Conservation (phyloP, 116 monocot genomes). For the Iris pallida region DNA sequence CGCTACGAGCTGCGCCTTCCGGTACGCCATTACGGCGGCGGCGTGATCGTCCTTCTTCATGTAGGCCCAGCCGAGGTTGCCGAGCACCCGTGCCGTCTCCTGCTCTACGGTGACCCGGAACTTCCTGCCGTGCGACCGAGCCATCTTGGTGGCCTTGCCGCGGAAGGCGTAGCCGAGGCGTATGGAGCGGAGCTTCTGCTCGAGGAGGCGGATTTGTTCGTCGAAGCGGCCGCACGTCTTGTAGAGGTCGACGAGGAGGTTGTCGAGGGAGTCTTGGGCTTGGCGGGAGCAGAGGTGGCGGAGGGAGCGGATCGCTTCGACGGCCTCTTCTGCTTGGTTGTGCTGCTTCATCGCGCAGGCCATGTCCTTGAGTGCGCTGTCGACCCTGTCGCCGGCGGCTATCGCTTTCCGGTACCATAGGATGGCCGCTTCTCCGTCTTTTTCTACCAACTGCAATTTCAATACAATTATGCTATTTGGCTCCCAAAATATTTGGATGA, state of each 20-base stretch:
- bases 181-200: conserved; percentile 48
- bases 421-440: too few species aligned
- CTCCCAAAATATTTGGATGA: too few species aligned
- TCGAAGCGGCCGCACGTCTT: conserved; percentile 42
- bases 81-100: conserved; percentile 21
- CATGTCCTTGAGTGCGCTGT: too few species aligned
- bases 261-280: conserved; percentile 58
- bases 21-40: conserved; percentile 40
- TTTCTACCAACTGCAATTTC: too few species aligned
- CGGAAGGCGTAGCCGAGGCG: conserved; percentile 42
- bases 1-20: conserved; percentile 35
- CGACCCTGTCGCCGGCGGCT: too few species aligned
- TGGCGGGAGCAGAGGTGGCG: conserved; percentile 11
- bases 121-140: conserved; percentile 55
- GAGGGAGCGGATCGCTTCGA: too few species aligned
- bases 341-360: too few species aligned
- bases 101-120: conserved; percentile 47
- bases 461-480: too few species aligned
- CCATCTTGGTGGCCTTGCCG: conserved; percentile 44
- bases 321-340: too few species aligned
- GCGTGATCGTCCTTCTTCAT: conserved; percentile 23
- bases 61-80: too few species aligned
- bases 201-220: conserved; percentile 38
- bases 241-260: conserved; percentile 54
- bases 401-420: too few species aligned